Percentiles rank a stretch among this genome's conserved stretches.
Conservation (phyloP, 2,329 filamentous ascomycete species). For the Tolypocladium cylindrosporum region DNA sequence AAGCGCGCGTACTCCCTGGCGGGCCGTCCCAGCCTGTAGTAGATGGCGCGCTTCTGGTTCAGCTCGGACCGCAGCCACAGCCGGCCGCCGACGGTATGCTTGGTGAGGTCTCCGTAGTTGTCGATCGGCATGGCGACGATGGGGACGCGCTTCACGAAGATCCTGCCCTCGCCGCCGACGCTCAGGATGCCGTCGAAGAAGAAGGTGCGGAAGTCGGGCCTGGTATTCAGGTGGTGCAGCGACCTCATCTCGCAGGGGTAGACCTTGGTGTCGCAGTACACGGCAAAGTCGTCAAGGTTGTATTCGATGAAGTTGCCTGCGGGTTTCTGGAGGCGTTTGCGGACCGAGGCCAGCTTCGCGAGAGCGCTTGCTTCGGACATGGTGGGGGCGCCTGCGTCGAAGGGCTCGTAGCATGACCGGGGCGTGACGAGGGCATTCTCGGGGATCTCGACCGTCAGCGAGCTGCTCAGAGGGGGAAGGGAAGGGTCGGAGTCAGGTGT, state of each 20-base stretch:
- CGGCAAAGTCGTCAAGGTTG: conserved; percentile 44
- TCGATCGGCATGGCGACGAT: conserved; percentile 55
- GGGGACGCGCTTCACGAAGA: conserved; percentile 44
- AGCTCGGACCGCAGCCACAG: conserved; percentile 55
- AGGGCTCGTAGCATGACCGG: conserved; percentile 20
- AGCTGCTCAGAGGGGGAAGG: too few relatives aligned
- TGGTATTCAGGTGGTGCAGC: conserved; percentile 40
- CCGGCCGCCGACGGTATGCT: conserved; percentile 36
- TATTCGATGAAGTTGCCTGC: conserved; percentile 32
- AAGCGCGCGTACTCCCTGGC: conserved; percentile 52
- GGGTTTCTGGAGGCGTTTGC: conserved; percentile 4
- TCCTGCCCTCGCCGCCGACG: conserved; percentile 26
- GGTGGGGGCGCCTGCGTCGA: conserved; percentile 14
- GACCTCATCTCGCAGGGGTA: conserved; percentile 42
- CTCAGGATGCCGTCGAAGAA: conserved; percentile 53
- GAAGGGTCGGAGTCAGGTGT: too few relatives aligned
- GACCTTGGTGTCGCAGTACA: conserved; percentile 35
- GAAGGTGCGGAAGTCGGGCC: conserved; percentile 23
- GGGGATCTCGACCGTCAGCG: conserved; percentile 14
- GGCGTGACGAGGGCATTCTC: conserved; percentile 16
- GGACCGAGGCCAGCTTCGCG: conserved; percentile 3
- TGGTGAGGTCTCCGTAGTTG: conserved; percentile 44
- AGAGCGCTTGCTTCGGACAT: conserved; percentile 11
- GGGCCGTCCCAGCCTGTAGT: conserved; percentile 52
- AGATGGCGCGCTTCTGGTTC: conserved; percentile 36